Evolutionary conservation across 495 filamentous ascomycete genomes (phyloP).

Genomic region (Annulohypoxylon bovei): DNA sequence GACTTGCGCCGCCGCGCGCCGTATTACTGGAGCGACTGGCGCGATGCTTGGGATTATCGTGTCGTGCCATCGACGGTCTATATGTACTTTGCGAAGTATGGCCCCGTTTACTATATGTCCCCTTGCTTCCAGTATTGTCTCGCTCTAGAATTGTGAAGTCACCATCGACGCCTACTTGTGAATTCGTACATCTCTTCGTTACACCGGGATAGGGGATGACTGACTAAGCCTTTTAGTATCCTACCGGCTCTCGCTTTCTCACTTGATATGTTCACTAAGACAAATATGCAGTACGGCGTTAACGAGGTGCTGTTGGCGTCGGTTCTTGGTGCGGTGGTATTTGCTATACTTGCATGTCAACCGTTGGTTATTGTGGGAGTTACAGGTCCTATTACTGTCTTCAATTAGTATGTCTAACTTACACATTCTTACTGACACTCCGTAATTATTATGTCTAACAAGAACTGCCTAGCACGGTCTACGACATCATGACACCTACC

Average conservation of each 20-base stretch:
- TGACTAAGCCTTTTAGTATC: constrained; percentile 63
- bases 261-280: constrained; percentile 86
- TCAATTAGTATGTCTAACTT: constrained; percentile 70
- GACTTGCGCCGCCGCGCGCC: constrained; percentile 77
- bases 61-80: constrained; percentile 83
- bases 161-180: neutral
- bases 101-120: constrained; percentile 17
- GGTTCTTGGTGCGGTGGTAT: constrained; percentile 80
- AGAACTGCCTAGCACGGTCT: constrained; percentile 68
- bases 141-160: neutral
- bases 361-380: constrained; percentile 89
- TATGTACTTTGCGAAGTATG: constrained; percentile 92
- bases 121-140: neutral
- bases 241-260: constrained; percentile 85
- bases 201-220: constrained; percentile 14
- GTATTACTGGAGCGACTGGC: constrained; percentile 82
- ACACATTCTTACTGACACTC: neutral
- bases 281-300: constrained; percentile 79
- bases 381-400: constrained; percentile 88
- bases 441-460: constrained; percentile 20
- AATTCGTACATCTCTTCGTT: neutral
- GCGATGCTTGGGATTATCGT: constrained; percentile 85
- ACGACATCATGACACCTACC: constrained; percentile 77
- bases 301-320: constrained; percentile 86
- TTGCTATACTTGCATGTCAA: constrained; percentile 78